phyloP scores from a whole-genome alignment of 306 rosid genomes.

The Lathyrus aphaca region DNA sequence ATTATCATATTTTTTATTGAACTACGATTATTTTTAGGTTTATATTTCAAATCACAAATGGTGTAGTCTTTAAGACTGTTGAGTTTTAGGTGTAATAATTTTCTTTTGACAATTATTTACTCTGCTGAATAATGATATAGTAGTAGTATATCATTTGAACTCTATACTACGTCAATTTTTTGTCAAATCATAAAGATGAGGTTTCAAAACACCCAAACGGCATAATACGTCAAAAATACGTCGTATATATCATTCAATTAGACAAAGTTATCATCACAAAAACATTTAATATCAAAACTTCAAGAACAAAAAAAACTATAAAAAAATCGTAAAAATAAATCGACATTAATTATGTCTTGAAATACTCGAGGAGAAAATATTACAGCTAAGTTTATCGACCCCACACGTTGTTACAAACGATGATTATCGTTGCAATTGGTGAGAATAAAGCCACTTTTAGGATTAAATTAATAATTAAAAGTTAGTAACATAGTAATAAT shows the following conservation, averaged over 20 bases:
- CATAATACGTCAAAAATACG: conserved; percentile 31
- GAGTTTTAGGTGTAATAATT: no score
- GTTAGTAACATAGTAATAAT: neutral
- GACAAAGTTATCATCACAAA: conserved; percentile 2
- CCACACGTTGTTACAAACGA: neutral
- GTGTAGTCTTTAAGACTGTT: no score
- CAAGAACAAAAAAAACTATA: neutral
- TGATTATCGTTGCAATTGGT: conserved; percentile 11
- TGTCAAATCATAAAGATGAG: conserved; percentile 18
- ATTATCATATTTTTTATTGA: no score
- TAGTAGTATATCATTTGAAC: no score
- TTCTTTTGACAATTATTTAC: no score
- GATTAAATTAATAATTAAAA: conserved; percentile 7
- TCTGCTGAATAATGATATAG: no score
- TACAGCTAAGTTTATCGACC: neutral
- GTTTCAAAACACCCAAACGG: conserved; percentile 34
- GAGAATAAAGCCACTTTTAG: conserved; percentile 5
- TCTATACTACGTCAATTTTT: conserved; percentile 1
- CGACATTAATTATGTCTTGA: neutral
- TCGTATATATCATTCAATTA: neutral
- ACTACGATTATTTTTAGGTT: no score
- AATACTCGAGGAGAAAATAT: neutral
- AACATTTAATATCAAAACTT: conserved; percentile 22
- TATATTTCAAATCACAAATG: no score
- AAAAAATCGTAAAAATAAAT: neutral